phyloP scores from a whole-genome alignment of 2,329 filamentous ascomycete genomes.

The Colletotrichum ledebouriae region DNA sequence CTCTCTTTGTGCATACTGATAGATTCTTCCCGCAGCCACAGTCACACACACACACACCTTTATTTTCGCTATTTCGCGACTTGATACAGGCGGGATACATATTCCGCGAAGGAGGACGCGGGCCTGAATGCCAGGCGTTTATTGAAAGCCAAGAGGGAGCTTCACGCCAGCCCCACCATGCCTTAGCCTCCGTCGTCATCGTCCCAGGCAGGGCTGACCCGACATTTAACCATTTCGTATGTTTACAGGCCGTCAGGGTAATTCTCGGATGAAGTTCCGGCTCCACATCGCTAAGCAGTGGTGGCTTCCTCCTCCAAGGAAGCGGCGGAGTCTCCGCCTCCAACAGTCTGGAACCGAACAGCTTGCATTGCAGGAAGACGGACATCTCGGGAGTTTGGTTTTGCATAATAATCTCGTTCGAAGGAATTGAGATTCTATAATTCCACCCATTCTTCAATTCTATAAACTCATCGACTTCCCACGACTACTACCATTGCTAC shows the following conservation, averaged over 20 bases:
- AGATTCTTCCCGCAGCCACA: neutral
- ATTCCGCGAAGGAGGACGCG: neutral
- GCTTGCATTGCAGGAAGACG: neutral
- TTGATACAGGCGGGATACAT: constrained; percentile 5
- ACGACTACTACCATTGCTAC: neutral
- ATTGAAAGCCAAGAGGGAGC: no score
- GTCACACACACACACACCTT: neutral
- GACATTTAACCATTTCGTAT: neutral
- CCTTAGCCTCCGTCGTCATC: no score
- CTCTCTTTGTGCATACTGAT: neutral
- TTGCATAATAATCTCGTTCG: no score
- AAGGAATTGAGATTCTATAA: no score
- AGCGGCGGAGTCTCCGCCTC: constrained; percentile 19
- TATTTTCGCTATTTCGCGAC: neutral
- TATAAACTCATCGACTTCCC: no score
- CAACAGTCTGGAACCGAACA: neutral
- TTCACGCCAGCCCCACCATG: no score
- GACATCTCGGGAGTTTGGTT: no score
- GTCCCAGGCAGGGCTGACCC: neutral
- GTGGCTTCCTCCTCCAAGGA: no score
- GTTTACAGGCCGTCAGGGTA: neutral
- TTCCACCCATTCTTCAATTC: no score
- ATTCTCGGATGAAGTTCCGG: neutral
- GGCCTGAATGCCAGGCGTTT: no score
- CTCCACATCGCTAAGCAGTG: no score